These are phyloP conservation scores for Carex littledalei DNA, from an alignment of 176 grass and related monocot species.

Conservation along the genomic window DNA sequence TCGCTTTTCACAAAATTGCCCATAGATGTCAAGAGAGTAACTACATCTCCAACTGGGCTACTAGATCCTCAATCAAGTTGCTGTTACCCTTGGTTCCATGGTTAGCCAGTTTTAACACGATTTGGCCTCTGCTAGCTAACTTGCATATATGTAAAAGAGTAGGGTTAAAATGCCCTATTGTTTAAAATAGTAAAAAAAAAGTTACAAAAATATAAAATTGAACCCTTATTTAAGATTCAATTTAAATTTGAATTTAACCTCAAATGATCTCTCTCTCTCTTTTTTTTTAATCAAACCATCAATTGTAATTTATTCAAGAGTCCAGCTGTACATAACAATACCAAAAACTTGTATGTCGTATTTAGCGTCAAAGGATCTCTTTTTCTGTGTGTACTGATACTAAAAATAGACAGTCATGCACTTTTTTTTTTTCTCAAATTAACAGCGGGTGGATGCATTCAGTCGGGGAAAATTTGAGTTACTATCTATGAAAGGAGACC, in stretches of 20 bases:
- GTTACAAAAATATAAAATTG: neutral
- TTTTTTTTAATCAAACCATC: neutral
- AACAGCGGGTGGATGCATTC: constrained; percentile 61
- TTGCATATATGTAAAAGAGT: neutral
- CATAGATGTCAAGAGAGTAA: neutral
- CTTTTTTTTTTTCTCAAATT: constrained; percentile 9
- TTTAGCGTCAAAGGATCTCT: neutral
- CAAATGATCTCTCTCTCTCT: neutral
- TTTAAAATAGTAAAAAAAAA: too few species aligned
- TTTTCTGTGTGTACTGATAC: neutral
- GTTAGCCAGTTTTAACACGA: neutral
- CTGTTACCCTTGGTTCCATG: neutral
- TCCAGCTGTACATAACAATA: neutral
- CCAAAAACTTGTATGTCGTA: neutral
- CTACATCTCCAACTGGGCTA: neutral
- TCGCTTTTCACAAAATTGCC: constrained; percentile 9
- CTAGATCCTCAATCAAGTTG: neutral
- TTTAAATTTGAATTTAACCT: neutral
- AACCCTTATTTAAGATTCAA: neutral
- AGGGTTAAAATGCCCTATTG: too few species aligned
- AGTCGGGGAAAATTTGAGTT: constrained; percentile 60
- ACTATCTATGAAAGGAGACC: constrained; percentile 40
- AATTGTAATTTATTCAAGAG: neutral
- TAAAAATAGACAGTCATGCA: neutral
- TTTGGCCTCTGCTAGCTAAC: neutral